Percentiles rank a stretch among this genome's conserved stretches.
Conservation (phyloP, 169 alveolate genomes). For the Cryptosporidium xiaoi region DNA sequence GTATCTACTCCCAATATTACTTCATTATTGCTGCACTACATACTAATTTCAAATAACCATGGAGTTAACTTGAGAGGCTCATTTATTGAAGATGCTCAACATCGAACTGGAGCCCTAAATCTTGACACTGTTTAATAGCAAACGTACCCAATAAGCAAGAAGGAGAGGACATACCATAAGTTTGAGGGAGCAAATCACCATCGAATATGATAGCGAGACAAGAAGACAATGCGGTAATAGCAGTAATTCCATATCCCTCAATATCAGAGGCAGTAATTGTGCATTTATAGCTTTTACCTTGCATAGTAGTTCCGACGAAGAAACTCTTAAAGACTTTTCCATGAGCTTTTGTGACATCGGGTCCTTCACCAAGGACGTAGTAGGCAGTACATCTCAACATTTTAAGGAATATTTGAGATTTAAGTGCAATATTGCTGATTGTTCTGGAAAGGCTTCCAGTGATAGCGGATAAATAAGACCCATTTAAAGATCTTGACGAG, state of each 20-base stretch:
- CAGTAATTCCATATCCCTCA: conserved; percentile 34
- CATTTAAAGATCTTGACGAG: conserved; percentile 12
- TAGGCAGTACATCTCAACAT: conserved; percentile 26
- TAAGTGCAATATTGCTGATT: not conserved
- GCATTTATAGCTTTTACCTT: conserved; percentile 62
- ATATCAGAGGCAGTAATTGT: conserved; percentile 25
- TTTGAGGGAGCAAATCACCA: conserved; percentile 35
- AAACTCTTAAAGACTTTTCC: conserved; percentile 5
- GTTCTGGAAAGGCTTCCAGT: not conserved
- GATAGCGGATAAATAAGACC: conserved; percentile 33
- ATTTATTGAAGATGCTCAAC: conserved; percentile 13
- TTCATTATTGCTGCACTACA: too few relatives aligned
- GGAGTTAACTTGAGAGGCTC: not conserved
- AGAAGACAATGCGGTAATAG: conserved; percentile 22
- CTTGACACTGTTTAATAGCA: conserved; percentile 55
- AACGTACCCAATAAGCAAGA: conserved; percentile 27
- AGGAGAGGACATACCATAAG: conserved; percentile 59
- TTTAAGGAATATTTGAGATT: not conserved
- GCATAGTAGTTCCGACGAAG: conserved; percentile 59
- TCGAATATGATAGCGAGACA: conserved; percentile 37
- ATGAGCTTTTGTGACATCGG: conserved; percentile 45
- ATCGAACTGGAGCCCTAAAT: conserved; percentile 64
- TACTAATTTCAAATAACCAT: not conserved
- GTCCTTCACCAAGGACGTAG: conserved; percentile 31
- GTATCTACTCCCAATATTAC: too few relatives aligned